A percentile compares a stretch with the other conserved stretches of the same genome.
Conservation (phyloP, 1,284 basidiomycete species). For the Sparassis latifolia region DNA sequence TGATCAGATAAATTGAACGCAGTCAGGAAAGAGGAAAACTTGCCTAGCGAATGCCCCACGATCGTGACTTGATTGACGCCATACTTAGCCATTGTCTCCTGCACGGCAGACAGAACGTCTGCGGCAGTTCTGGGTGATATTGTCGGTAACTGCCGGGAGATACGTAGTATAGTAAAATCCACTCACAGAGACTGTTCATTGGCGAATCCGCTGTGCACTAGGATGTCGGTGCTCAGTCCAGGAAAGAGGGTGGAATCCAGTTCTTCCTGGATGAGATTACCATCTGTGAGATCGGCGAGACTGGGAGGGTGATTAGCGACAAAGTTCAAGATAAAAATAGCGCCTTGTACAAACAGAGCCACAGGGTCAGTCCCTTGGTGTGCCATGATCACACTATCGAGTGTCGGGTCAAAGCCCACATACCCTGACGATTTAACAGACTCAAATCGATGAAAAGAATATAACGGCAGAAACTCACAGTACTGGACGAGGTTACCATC, state of each 20-base stretch:
- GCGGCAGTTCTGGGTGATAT: slow-evolving; percentile 22
- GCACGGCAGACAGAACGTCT: slow-evolving; percentile 30
- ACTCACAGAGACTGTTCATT: slow-evolving; percentile 45
- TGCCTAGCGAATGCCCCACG: slow-evolving; percentile 36
- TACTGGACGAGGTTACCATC: slow-evolving; percentile 46
- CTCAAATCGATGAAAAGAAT: too few relatives aligned
- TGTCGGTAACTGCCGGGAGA: slow-evolving; percentile 5
- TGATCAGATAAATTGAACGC: too few relatives aligned
- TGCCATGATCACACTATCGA: slow-evolving; percentile 38
- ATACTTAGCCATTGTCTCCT: slow-evolving; percentile 24
- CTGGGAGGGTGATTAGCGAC: slow-evolving; percentile 21
- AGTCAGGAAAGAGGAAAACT: background rate
- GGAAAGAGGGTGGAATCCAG: slow-evolving; percentile 51
- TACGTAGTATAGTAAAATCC: background rate
- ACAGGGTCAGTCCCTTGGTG: slow-evolving; percentile 47
- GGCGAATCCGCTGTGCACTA: slow-evolving; percentile 54
- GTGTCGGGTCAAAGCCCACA: slow-evolving; percentile 39
- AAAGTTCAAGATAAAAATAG: background rate
- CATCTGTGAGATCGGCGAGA: slow-evolving; percentile 46
- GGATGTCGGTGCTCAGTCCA: slow-evolving; percentile 38
- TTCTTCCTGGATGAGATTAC: slow-evolving; percentile 32
- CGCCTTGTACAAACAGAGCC: slow-evolving; percentile 33
- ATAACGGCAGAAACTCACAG: slow-evolving; percentile 24
- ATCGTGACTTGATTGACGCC: slow-evolving; percentile 26
- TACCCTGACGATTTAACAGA: slow-evolving; percentile 24